Evolutionary conservation across 164 flowering plant genomes (phyloP).

Genomic region (Litsea cubeba): DNA sequence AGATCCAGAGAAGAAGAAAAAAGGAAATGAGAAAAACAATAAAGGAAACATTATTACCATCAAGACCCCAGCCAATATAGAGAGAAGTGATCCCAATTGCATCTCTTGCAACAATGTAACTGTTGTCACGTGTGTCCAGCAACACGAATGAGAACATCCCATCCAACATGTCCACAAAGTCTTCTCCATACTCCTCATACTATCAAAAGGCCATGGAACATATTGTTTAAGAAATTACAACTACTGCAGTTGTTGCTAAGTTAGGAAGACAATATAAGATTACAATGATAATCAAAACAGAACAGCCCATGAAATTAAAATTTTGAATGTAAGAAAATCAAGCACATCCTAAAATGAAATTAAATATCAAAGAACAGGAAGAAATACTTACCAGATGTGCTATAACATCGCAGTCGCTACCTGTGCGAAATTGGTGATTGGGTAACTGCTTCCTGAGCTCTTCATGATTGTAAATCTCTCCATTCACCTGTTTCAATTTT

Average conservation of each 20-base stretch:
- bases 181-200: constrained; percentile 90
- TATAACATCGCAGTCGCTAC: constrained; percentile 95
- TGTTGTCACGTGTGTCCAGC: constrained; percentile 83
- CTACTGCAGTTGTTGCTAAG: too few relatives aligned
- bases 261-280: too few relatives aligned
- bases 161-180: constrained; percentile 90
- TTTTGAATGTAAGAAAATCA: too few relatives aligned
- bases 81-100: constrained; percentile 94
- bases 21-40: too few relatives aligned
- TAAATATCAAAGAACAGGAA: background rate
- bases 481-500: constrained; percentile 64
- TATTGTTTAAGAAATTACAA: too few relatives aligned
- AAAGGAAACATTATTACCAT: constrained; percentile 38
- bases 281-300: too few relatives aligned
- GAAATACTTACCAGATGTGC: constrained; percentile 68
- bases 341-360: too few relatives aligned
- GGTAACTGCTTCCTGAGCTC: constrained; percentile 55
- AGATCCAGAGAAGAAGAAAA: too few relatives aligned
- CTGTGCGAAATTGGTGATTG: constrained; percentile 79
- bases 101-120: constrained; percentile 86
- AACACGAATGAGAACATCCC: constrained; percentile 95
- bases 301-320: too few relatives aligned
- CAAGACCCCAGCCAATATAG: constrained; percentile 95
- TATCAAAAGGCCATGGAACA: constrained; percentile 11
- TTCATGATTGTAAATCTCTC: constrained; percentile 97